phyloP scores from a whole-genome alignment of 2,329 filamentous ascomycete genomes.

The Aureobasidium subglaciale region DNA sequence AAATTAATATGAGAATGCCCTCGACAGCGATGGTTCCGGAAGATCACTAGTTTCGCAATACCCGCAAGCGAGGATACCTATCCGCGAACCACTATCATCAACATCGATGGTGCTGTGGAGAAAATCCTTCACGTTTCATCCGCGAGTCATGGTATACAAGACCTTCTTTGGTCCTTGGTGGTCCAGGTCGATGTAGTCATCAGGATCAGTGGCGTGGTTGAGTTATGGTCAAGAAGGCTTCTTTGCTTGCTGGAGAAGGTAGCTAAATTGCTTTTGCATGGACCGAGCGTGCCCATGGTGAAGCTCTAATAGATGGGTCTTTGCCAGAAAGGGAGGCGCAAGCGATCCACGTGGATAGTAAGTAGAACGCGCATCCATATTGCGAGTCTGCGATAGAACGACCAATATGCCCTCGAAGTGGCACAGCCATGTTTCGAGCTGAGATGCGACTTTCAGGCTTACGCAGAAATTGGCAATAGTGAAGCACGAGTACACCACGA shows the following conservation, averaged over 20 bases:
- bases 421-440: not conserved
- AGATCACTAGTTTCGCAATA: slow-evolving; percentile 12
- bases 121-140: slow-evolving; percentile 5
- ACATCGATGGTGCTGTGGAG: not conserved
- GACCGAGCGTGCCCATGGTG: not conserved
- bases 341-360: slow-evolving; percentile 3
- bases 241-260: not conserved
- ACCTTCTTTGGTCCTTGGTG: not conserved
- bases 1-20: not conserved
- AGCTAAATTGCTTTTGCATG: not conserved
- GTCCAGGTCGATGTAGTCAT: not conserved
- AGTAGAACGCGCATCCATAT: not conserved
- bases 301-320: slow-evolving; percentile 12
- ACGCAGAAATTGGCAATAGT: not conserved
- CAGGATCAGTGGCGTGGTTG: not conserved
- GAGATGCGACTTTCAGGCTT: not conserved
- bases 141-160: slow-evolving; percentile 7
- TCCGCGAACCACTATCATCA: not conserved
- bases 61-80: not conserved
- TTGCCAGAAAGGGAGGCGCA: not conserved
- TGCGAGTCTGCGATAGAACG: not conserved
- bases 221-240: not conserved
- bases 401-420: not conserved
- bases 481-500: not conserved
- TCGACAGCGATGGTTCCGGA: not conserved